Percentiles rank a stretch among this genome's conserved stretches.
phyloP scores from a whole-genome alignment of 2,329 filamentous ascomycete genomes.

The Blastomyces silverae region DNA sequence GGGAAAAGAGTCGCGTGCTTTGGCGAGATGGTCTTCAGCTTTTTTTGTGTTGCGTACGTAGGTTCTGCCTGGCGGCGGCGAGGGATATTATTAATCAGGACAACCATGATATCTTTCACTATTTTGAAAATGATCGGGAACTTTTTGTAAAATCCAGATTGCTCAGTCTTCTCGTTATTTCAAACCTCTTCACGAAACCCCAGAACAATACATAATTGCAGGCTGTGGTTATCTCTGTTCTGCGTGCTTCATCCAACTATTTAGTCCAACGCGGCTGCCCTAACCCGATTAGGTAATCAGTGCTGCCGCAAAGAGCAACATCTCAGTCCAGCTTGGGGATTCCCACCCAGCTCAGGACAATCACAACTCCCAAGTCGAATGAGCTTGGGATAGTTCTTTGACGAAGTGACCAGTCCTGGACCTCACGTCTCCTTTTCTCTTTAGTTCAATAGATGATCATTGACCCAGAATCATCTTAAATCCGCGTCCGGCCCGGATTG shows the following conservation, averaged over 20 bases:
- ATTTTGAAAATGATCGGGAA: background rate
- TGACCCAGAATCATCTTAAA: background rate
- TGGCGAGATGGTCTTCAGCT: background rate
- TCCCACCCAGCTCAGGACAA: background rate
- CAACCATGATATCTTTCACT: background rate
- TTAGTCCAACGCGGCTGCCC: background rate
- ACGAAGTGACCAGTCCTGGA: background rate
- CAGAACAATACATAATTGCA: background rate
- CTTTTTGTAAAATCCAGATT: background rate
- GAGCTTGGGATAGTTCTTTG: slow-evolving; percentile 6
- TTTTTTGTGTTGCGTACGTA: slow-evolving; percentile 4
- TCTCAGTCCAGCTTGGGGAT: background rate
- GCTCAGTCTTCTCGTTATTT: background rate
- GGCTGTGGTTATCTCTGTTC: background rate
- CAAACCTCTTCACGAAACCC: background rate
- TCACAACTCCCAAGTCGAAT: slow-evolving; percentile 8
- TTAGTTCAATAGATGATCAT: background rate
- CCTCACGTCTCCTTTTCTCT: background rate
- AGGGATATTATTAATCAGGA: background rate
- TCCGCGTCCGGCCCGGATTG: background rate
- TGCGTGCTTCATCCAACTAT: too few relatives aligned
- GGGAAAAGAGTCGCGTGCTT: background rate
- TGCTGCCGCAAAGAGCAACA: background rate
- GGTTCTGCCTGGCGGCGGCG: slow-evolving; percentile 10
- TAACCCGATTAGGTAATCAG: slow-evolving; percentile 12